These are phyloP conservation scores for Akanthomyces dipterigenus DNA, from an alignment of 2,329 filamentous ascomycete genomes.

Conservation along the genomic window DNA sequence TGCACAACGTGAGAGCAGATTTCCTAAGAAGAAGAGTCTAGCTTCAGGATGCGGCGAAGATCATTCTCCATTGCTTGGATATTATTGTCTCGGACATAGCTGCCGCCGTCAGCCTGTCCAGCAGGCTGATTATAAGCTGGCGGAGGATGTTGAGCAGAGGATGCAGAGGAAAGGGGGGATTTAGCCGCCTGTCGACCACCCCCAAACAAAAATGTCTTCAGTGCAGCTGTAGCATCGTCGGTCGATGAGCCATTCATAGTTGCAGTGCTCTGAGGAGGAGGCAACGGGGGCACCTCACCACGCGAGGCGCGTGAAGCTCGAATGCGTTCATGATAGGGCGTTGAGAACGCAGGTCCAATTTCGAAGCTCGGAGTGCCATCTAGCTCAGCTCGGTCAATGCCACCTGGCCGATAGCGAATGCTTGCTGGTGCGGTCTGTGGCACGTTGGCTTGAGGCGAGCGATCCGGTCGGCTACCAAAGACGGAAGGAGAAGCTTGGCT, in stretches of 20 bases:
- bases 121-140: neutral
- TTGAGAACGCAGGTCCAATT: conserved; percentile 62
- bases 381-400: conserved; percentile 45
- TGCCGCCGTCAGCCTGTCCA: neutral
- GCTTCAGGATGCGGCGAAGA: conserved; percentile 46
- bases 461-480: neutral
- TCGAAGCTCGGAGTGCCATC: conserved; percentile 49
- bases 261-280: conserved; percentile 23
- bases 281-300: conserved; percentile 19
- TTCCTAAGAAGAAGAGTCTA: conserved; percentile 18
- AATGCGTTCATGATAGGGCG: conserved; percentile 56
- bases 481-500: conserved; percentile 20
- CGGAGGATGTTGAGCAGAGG: neutral
- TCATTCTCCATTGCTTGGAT: conserved; percentile 46
- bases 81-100: conserved; percentile 23
- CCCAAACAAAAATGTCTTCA: conserved; percentile 50
- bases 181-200: conserved; percentile 17
- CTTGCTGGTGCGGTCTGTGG: conserved; percentile 38
- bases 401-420: conserved; percentile 13
- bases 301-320: conserved; percentile 40
- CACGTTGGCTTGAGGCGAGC: neutral
- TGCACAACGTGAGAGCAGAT: neutral
- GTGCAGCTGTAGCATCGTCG: conserved; percentile 9
- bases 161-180: conserved; percentile 1
- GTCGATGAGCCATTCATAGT: conserved; percentile 28